These are phyloP conservation scores for Salix suchowensis DNA, from an alignment of 345 rosid species.

Conservation along the genomic window DNA sequence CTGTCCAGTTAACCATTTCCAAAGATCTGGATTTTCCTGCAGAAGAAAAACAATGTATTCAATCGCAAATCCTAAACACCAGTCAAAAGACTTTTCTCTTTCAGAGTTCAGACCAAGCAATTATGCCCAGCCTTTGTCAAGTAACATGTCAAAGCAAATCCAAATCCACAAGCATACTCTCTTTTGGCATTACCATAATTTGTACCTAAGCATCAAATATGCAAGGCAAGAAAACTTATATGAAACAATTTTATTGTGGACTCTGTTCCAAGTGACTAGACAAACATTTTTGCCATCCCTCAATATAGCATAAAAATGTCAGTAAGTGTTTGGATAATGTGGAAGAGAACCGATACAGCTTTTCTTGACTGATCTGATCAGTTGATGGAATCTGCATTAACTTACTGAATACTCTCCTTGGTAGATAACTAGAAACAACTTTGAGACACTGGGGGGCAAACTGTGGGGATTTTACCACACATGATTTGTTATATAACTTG, in stretches of 20 bases:
- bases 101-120: background rate
- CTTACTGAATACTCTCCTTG: background rate
- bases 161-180: background rate
- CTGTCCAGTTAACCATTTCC: constrained; percentile 91
- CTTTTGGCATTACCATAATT: background rate
- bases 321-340: background rate
- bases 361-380: too few relatives aligned
- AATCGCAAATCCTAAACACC: background rate
- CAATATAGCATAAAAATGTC: background rate
- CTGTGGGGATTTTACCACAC: background rate
- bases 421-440: background rate
- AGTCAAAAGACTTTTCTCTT: background rate
- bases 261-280: background rate
- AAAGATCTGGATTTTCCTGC: constrained; percentile 93
- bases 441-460: background rate
- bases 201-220: background rate
- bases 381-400: background rate
- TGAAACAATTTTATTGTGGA: background rate
- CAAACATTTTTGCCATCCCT: background rate
- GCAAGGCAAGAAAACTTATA: background rate
- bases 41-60: constrained; percentile 1
- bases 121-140: background rate
- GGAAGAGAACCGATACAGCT: background rate
- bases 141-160: background rate
- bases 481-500: background rate